Percentiles rank a stretch among this genome's conserved stretches.
These are phyloP conservation scores for Scutellaria minor DNA, from an alignment of 257 asterid species.

Conservation along the genomic window DNA sequence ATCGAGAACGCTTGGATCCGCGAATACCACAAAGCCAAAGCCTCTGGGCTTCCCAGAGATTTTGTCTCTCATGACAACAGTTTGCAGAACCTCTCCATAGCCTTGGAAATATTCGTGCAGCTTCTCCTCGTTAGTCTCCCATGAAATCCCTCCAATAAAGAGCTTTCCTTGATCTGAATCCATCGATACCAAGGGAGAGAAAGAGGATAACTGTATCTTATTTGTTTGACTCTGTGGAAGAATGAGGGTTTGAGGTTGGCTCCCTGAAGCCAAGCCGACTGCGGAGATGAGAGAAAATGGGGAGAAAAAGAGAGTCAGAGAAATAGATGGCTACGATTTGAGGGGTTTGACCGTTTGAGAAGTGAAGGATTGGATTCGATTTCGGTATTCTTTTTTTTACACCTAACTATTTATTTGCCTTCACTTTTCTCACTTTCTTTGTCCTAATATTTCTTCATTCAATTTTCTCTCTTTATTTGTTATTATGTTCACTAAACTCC, in stretches of 20 bases:
- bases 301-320: not conserved
- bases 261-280: constrained; percentile 26
- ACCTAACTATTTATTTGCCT: too few species aligned
- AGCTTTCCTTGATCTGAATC: constrained; percentile 96
- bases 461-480: too few species aligned
- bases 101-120: constrained; percentile 73
- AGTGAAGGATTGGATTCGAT: not conserved
- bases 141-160: constrained; percentile 85
- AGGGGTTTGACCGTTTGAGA: constrained; percentile 25
- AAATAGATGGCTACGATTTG: constrained; percentile 31
- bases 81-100: constrained; percentile 79
- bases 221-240: not conserved
- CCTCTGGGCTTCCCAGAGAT: constrained; percentile 81
- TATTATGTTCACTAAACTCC: too few species aligned
- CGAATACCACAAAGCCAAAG: constrained; percentile 77
- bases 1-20: constrained; percentile 77
- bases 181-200: constrained; percentile 39
- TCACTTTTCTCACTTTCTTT: too few species aligned
- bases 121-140: constrained; percentile 85
- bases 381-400: too few species aligned
- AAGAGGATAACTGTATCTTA: not conserved
- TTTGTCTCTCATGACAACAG: constrained; percentile 84
- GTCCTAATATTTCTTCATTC: too few species aligned
- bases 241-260: constrained; percentile 35
- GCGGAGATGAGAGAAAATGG: not conserved